Evolutionary conservation across 805 yeast genomes (phyloP).

Genomic region (Ogataea chonburiensis): DNA sequence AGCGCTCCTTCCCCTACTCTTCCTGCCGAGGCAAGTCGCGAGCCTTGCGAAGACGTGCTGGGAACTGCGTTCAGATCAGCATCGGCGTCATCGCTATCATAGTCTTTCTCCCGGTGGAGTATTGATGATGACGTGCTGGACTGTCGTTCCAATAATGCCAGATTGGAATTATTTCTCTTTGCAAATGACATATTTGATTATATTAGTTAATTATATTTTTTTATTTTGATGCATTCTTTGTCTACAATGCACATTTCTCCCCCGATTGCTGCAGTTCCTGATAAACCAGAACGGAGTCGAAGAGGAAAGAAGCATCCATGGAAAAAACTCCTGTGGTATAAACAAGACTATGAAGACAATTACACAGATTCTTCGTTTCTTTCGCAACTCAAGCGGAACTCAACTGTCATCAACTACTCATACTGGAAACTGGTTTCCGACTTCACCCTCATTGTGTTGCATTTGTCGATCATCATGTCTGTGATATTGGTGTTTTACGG

Average conservation of each 20-base stretch:
- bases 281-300: conserved; percentile 1
- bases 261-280: conserved; percentile 3
- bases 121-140: conserved; percentile 14
- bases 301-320: conserved; percentile 45
- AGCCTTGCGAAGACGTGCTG: conserved; percentile 10
- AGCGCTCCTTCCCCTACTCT: conserved; percentile 6
- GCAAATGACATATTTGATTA: conserved; percentile 2
- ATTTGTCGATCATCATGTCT: conserved; percentile 59
- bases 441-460: conserved; percentile 64
- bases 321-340: conserved; percentile 82
- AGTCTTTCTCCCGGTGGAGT: conserved; percentile 6
- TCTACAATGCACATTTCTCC: conserved; percentile 1
- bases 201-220: conserved; percentile 3
- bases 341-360: conserved; percentile 88
- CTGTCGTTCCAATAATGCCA: conserved; percentile 14
- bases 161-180: conserved; percentile 9
- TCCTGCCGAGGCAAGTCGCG: conserved; percentile 1
- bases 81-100: conserved; percentile 22
- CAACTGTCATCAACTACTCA: conserved; percentile 68
- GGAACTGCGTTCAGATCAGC: conserved; percentile 22
- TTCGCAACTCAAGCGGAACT: conserved; percentile 73
- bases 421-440: conserved; percentile 67
- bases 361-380: conserved; percentile 81
- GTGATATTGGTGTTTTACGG: conserved; percentile 71
- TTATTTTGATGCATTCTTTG: conserved; percentile 5